Percentiles rank a stretch among this genome's conserved stretches.
phyloP scores from a whole-genome alignment of 495 filamentous ascomycete species.

The Halenospora varia region DNA sequence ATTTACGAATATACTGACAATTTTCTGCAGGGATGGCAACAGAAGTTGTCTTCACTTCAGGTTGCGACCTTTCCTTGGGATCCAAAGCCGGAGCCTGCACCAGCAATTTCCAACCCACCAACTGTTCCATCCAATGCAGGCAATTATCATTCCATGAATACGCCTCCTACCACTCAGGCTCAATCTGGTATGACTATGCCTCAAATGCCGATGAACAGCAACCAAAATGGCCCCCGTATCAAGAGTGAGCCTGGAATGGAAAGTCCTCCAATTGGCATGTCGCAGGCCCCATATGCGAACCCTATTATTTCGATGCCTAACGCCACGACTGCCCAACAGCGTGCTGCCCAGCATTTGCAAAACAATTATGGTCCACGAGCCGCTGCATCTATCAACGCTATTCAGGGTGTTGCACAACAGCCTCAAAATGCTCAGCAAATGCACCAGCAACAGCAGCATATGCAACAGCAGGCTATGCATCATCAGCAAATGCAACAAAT shows the following conservation, averaged over 20 bases:
- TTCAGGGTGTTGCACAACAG: conserved; percentile 34
- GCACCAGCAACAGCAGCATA: conserved; percentile 7
- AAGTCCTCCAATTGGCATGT: conserved; percentile 34
- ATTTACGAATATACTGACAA: conserved; percentile 12
- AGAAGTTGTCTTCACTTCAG: conserved; percentile 74
- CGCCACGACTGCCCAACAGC: conserved; percentile 48
- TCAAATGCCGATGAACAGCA: conserved; percentile 11
- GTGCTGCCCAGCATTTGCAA: conserved; percentile 64
- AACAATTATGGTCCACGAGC: conserved; percentile 68
- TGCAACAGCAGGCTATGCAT: conserved; percentile 26
- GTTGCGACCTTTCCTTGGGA: conserved; percentile 96
- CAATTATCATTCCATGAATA: conserved; percentile 18
- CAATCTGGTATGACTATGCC: conserved; percentile 10
- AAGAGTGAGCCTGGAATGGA: conserved; percentile 71
- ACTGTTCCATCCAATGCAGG: conserved; percentile 57
- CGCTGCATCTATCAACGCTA: conserved; percentile 63
- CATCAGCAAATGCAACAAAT: conserved; percentile 32
- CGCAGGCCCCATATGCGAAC: conserved; percentile 21
- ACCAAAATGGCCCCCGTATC: conserved; percentile 40
- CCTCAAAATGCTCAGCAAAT: conserved; percentile 4
- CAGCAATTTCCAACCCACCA: conserved; percentile 35
- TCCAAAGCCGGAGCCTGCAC: conserved; percentile 55
- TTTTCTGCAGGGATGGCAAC: conserved; percentile 79
- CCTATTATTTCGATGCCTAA: conserved; percentile 21
- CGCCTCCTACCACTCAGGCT: conserved; percentile 8